Conservation (phyloP, 2,329 filamentous ascomycete species). For the Septoria linicola region DNA sequence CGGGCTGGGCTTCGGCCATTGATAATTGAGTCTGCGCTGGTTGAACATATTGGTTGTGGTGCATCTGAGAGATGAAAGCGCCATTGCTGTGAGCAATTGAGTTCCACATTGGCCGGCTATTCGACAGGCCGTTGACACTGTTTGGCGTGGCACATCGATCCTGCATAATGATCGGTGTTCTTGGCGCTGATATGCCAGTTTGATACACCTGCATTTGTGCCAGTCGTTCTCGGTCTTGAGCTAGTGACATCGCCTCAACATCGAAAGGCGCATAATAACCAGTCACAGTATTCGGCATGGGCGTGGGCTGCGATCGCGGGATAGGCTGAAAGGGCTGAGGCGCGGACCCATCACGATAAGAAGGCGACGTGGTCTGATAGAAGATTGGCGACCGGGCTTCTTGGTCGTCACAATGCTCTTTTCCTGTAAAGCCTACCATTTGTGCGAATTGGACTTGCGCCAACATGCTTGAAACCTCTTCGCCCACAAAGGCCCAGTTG, state of each 20-base stretch:
- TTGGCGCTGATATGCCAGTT: background rate
- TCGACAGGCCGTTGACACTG: background rate
- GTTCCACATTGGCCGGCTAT: background rate
- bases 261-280: background rate
- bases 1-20: background rate
- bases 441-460: conserved; percentile 11
- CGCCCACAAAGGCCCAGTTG: conserved; percentile 11
- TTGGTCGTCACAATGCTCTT: background rate
- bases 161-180: background rate
- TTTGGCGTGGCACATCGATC: conserved; percentile 9
- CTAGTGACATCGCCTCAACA: background rate
- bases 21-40: background rate
- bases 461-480: conserved; percentile 15
- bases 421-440: conserved; percentile 12
- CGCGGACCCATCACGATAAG: background rate
- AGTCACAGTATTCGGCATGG: background rate
- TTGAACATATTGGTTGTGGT: background rate
- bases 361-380: conserved; percentile 10
- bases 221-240: background rate
- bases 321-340: background rate
- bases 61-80: background rate
- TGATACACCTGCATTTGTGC: background rate
- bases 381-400: background rate
- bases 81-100: background rate
- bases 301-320: background rate